These are phyloP conservation scores for Phytophthora rubi DNA, from an alignment of 352 stramenopile species.

Conservation along the genomic window DNA sequence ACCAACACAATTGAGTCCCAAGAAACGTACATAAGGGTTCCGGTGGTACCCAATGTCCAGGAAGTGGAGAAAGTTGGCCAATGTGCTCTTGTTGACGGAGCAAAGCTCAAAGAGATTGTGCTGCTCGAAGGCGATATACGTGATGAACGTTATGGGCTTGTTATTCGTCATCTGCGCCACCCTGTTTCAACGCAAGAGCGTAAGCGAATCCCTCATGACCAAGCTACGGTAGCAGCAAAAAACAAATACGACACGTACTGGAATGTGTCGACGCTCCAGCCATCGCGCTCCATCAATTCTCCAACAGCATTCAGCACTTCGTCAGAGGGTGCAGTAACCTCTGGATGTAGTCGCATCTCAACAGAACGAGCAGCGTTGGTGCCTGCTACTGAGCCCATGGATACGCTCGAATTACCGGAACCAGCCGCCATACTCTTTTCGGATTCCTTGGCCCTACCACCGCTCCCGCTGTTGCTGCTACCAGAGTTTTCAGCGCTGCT, in stretches of 20 bases:
- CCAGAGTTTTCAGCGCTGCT: constrained; percentile 29
- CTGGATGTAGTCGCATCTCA: constrained; percentile 64
- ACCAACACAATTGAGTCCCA: background rate
- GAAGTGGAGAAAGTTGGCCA: constrained; percentile 85
- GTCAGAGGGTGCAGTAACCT: constrained; percentile 62
- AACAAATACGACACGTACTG: constrained; percentile 44
- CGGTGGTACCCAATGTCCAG: constrained; percentile 82
- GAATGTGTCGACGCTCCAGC: constrained; percentile 79
- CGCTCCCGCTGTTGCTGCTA: constrained; percentile 6
- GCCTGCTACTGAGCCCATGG: constrained; percentile 10
- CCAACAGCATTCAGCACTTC: constrained; percentile 72
- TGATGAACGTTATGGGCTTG: constrained; percentile 83
- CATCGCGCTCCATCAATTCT: constrained; percentile 75
- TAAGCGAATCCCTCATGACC: constrained; percentile 5
- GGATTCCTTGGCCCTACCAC: constrained; percentile 20
- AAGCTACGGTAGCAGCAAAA: background rate
- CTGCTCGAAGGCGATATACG: constrained; percentile 84
- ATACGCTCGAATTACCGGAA: constrained; percentile 25
- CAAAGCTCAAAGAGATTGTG: constrained; percentile 83
- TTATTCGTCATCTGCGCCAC: constrained; percentile 69
- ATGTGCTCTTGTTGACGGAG: constrained; percentile 71
- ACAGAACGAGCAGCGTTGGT: constrained; percentile 35
- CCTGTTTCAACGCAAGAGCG: constrained; percentile 31
- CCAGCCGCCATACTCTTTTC: constrained; percentile 26
- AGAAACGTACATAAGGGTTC: constrained; percentile 75